These are phyloP conservation scores for Gyrodon lividus DNA, from an alignment of 768 basidiomycete species.

Conservation along the genomic window DNA sequence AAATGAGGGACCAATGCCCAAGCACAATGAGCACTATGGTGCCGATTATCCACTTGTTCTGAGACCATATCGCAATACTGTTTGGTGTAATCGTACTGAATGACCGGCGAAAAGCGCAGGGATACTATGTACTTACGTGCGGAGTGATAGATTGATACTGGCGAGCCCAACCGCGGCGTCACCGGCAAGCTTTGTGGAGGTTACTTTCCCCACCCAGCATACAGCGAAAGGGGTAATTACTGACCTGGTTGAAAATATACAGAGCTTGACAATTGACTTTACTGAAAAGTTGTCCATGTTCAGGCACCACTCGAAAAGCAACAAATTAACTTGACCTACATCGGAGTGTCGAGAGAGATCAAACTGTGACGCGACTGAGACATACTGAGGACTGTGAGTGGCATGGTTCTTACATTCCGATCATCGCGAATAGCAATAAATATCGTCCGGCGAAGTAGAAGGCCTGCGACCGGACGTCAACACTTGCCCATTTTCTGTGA, in stretches of 20 bases:
- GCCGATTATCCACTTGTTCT: conserved; percentile 50
- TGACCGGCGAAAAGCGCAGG: background rate
- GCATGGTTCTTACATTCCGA: conserved; percentile 41
- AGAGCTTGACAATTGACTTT: conserved; percentile 44
- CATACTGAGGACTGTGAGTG: background rate
- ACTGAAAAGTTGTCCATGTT: conserved; percentile 18
- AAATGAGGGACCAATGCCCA: conserved; percentile 69
- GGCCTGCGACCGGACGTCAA: conserved; percentile 26
- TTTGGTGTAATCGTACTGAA: conserved; percentile 12
- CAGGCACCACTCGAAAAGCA: background rate
- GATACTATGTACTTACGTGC: conserved; percentile 34
- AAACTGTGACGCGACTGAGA: conserved; percentile 13
- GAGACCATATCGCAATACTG: conserved; percentile 66
- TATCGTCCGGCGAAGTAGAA: conserved; percentile 50
- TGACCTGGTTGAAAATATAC: conserved; percentile 48
- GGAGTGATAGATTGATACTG: conserved; percentile 46
- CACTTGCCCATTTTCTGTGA: background rate
- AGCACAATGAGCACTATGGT: conserved; percentile 54
- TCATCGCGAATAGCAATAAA: conserved; percentile 41
- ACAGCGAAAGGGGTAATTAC: conserved; percentile 2
- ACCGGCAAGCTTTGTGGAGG: conserved; percentile 36
- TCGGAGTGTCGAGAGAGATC: conserved; percentile 38
- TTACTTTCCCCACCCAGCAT: background rate
- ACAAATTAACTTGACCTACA: conserved; percentile 21
- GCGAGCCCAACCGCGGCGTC: conserved; percentile 44